Base-by-base conservation (phyloP, 2,329 filamentous ascomycete species). In the Penicillium sp. region DNA sequence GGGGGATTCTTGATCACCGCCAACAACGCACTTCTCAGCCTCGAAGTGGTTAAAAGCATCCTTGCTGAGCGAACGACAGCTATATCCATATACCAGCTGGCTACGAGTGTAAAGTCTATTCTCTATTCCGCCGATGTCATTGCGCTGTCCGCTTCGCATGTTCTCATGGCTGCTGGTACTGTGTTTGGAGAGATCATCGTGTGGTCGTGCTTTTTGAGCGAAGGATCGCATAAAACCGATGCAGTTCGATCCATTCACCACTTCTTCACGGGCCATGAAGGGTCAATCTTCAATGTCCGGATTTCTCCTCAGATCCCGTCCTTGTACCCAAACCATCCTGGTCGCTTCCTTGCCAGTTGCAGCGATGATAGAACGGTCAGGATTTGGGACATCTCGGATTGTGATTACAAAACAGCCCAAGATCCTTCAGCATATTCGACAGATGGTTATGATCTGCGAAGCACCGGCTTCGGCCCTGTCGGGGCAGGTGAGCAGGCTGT, bases 141-240 rank as follows among this genome's bases (percentile, higher is more conserved):
- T 38, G 90, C 88, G 81, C 73, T 86, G 7, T 79, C 81, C 6
- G 50, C 72, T 5, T 77, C 79, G 42, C 78, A 79, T 48, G 78
- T 96, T 43, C 80, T 97, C 18, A 83, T 97, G 47, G 90, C 91
- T 6, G 89, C 89, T 3, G 94, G 94, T 1, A 97, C 94, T 0
- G 92, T 93, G 1, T 97, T 97, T 73, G 94, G 94, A 3, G 92
- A 97, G 71, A 89, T 99, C 32, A 80, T 97, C 36, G 83, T 96
- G 14, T 97, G 94, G 94, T 89, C 87, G 60, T 92, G 85, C 62
- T 74, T 76, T 44, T 62, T 81, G 21, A 42, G 56, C 42, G 42
- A 43, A 39, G 50, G 62, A 13, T 44, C 53, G 16, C 44, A 53
- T 13, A 53, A 45, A 8, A 31, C 57, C 9, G 45, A 61, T 34